A percentile compares a stretch with the other conserved stretches of the same genome.
Conservation (phyloP, 2,329 filamentous ascomycete species). For the Colletotrichum australisinense region DNA sequence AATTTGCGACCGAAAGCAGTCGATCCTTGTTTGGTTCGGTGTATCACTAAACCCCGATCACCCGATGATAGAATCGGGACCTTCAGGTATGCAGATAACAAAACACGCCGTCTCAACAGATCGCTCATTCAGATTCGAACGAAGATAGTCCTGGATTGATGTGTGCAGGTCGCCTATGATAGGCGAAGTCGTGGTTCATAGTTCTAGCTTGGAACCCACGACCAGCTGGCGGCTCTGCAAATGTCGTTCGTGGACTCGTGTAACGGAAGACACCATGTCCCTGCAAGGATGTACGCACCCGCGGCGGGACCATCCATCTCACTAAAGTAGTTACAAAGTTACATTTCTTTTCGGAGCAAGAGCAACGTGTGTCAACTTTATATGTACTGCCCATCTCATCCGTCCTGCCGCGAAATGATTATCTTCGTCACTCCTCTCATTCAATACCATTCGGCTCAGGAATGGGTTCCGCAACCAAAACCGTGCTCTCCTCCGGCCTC, state of each 20-base stretch:
- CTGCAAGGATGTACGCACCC: background rate
- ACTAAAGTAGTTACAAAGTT: background rate
- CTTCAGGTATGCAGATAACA: background rate
- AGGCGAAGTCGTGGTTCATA: background rate
- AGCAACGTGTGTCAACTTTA: background rate
- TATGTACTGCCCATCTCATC: background rate
- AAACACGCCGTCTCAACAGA: background rate
- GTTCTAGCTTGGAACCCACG: background rate
- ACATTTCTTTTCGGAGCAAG: background rate
- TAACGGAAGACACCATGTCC: background rate
- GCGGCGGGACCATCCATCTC: background rate
- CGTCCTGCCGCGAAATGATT: background rate
- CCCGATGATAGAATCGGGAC: background rate
- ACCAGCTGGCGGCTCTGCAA: background rate
- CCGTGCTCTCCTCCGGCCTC: conserved; percentile 47
- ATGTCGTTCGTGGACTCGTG: background rate
- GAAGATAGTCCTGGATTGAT: background rate
- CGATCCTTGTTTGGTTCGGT: background rate
- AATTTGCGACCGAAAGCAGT: too few species aligned
- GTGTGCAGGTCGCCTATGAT: too few species aligned
- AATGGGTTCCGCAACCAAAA: conserved; percentile 45
- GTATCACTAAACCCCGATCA: background rate
- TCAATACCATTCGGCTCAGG: background rate
- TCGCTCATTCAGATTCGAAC: background rate
- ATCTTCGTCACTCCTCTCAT: background rate